Base-by-base conservation (phyloP, 2,329 filamentous ascomycete genomes). In the Capronia americana region DNA sequence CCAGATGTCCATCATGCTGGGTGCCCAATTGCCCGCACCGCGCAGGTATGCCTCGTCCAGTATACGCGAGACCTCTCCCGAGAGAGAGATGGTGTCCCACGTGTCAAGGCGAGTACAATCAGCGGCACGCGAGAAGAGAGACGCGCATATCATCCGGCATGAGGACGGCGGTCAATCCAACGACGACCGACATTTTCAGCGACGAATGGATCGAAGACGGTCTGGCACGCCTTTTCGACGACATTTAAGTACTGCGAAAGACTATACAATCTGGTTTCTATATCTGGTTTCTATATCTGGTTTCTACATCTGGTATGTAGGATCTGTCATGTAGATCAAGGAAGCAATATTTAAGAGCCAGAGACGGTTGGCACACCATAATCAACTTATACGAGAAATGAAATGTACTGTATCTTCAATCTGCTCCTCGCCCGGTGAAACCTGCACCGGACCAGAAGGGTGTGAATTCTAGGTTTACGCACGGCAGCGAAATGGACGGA, bases 71-170 rank as follows among this genome's bases (percentile, higher is more conserved):
- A 28, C 61, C 58, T 20, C 48, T 70, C 48, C 46, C 64, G 3
- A 64, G 34, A n/a, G 69, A 70, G 14, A 61, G 64, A 24, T 70
- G 69, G 64, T 70, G 69, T 62, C 8, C 44, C 7, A 61, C 30
- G 1, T 70, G 69, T 28, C 66, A 62, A 48, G 11, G 53, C 20
- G 66, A 70, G 12, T 59, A 60, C 30, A 41, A 65, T 10, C 46
- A 48, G 20, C 46, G 67, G 51, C 61, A 55, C 24, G 55, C 54
- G 14, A 64, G 62, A 46, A 66, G 56, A 56, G 51, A 57, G 20
- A 34, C 61, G 12, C 63, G 53, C 20, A 63, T 55, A 32, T 34
- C 30, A 32, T 34, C 30, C 50, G 48, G 50, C 11, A 12, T 20
- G 24, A 54, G 23, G 51, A 41, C 26, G 38, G 44, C 20, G n/a